A percentile compares a stretch with the other conserved stretches of the same genome.
Conservation (phyloP, 2,329 filamentous ascomycete genomes). For the Paecilomyces sp. region DNA sequence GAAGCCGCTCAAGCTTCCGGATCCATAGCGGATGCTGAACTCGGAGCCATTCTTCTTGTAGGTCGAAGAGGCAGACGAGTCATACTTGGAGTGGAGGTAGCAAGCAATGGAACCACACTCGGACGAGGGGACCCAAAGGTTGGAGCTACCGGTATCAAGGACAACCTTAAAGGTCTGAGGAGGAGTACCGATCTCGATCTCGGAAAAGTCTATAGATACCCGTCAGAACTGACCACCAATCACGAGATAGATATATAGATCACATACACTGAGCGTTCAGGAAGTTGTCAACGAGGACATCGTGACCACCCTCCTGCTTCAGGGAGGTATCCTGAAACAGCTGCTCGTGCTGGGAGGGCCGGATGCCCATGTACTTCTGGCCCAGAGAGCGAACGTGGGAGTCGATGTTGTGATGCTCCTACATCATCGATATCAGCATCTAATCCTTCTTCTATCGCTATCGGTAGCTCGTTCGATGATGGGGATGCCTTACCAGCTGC, state of each 20-base stretch:
- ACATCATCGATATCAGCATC: slow-evolving; percentile 4
- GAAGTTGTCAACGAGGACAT: slow-evolving; percentile 92
- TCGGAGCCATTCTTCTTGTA: slow-evolving; percentile 90
- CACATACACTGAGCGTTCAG: slow-evolving; percentile 93
- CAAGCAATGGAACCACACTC: slow-evolving; percentile 94
- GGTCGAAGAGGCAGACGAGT: slow-evolving; percentile 78
- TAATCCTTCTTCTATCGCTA: slow-evolving; percentile 5
- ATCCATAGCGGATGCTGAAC: slow-evolving; percentile 94
- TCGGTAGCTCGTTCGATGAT: neutral
- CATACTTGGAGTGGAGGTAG: slow-evolving; percentile 95
- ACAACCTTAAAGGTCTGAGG: slow-evolving; percentile 97
- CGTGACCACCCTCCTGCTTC: slow-evolving; percentile 61
- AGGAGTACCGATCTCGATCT: slow-evolving; percentile 86
- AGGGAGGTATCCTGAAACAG: slow-evolving; percentile 72
- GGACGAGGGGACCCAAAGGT: slow-evolving; percentile 93
- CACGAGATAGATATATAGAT: neutral
- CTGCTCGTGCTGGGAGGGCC: slow-evolving; percentile 61
- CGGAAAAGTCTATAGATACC: slow-evolving; percentile 71
- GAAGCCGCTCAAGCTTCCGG: slow-evolving; percentile 86
- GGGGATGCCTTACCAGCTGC: slow-evolving; percentile 66
- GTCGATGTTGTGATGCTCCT: slow-evolving; percentile 74
- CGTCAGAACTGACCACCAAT: neutral
- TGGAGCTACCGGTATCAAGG: slow-evolving; percentile 96
- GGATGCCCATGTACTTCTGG: slow-evolving; percentile 92
- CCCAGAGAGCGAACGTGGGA: slow-evolving; percentile 73